Percentiles rank a stretch among this genome's conserved stretches.
Conservation (phyloP, 108 stramenopile genomes). For the Hondaea fermentalgiana region DNA sequence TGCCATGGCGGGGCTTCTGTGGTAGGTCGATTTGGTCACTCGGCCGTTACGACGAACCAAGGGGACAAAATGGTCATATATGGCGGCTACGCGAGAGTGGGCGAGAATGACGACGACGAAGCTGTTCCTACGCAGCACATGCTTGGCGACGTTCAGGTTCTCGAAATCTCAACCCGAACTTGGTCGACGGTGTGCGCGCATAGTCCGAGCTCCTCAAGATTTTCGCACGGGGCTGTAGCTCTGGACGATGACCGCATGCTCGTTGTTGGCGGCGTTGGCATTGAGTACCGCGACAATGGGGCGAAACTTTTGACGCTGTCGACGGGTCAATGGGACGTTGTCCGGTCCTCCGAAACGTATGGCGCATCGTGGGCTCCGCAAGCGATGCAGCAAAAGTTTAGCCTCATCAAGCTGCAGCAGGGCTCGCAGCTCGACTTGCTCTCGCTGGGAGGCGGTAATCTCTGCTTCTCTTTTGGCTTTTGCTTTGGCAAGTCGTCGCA, state of each 20-base stretch:
- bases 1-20: too few species aligned
- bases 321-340: not conserved
- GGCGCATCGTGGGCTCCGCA: not conserved
- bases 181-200: not conserved
- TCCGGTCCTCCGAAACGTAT: not conserved
- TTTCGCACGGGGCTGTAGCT: not conserved
- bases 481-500: not conserved
- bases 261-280: not conserved
- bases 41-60: not conserved
- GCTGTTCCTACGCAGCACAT: not conserved
- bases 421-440: not conserved
- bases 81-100: not conserved
- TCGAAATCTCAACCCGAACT: not conserved
- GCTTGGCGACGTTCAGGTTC: not conserved
- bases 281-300: not conserved
- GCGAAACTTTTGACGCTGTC: not conserved
- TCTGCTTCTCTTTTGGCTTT: not conserved
- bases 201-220: not conserved
- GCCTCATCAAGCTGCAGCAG: not conserved
- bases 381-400: not conserved
- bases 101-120: not conserved
- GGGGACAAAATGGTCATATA: not conserved
- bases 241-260: not conserved
- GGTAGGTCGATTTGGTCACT: not conserved
- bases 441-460: not conserved